phyloP scores from a whole-genome alignment of 1,284 basidiomycete genomes.

The Boletus smithii region DNA sequence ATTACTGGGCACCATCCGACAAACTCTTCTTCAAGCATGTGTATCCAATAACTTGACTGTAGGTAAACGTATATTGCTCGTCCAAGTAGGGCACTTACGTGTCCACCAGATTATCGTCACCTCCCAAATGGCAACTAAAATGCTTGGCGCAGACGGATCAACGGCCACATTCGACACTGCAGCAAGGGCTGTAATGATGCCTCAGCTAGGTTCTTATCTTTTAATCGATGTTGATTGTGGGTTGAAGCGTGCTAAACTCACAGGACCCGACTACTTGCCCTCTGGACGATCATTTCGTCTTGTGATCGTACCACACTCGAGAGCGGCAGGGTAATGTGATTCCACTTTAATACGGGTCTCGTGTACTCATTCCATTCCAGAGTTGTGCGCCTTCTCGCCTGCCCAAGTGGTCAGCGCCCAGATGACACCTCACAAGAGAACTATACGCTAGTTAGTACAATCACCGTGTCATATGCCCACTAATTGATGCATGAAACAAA shows the following conservation, averaged over 20 bases:
- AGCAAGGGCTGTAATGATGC: constrained; percentile 57
- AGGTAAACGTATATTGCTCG: constrained; percentile 11
- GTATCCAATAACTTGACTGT: constrained; percentile 53
- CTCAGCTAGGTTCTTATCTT: constrained; percentile 50
- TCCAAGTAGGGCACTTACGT: constrained; percentile 3
- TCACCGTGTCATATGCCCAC: constrained; percentile 21
- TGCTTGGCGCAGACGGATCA: constrained; percentile 59
- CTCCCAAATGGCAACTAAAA: constrained; percentile 65
- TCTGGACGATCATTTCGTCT: constrained; percentile 34
- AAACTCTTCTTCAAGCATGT: constrained; percentile 48
- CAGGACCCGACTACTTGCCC: constrained; percentile 37
- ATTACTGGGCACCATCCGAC: constrained; percentile 52
- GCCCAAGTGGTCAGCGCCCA: constrained; percentile 21
- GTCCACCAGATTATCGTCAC: constrained; percentile 55
- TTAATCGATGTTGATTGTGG: constrained; percentile 4
- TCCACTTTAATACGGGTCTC: constrained; percentile 14
- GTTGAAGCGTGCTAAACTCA: constrained; percentile 18
- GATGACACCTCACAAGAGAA: constrained; percentile 20
- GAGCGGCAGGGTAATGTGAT: constrained; percentile 31
- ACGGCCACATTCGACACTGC: constrained; percentile 62
- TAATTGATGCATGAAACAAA: constrained; percentile 10
- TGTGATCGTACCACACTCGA: constrained; percentile 28
- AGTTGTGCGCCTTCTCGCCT: constrained; percentile 32
- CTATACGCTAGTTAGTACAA: constrained; percentile 29
- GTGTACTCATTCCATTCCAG: constrained; percentile 22